These are phyloP conservation scores for Elymus sibiricus DNA, from an alignment of 176 grass and related monocot species.

Conservation along the genomic window DNA sequence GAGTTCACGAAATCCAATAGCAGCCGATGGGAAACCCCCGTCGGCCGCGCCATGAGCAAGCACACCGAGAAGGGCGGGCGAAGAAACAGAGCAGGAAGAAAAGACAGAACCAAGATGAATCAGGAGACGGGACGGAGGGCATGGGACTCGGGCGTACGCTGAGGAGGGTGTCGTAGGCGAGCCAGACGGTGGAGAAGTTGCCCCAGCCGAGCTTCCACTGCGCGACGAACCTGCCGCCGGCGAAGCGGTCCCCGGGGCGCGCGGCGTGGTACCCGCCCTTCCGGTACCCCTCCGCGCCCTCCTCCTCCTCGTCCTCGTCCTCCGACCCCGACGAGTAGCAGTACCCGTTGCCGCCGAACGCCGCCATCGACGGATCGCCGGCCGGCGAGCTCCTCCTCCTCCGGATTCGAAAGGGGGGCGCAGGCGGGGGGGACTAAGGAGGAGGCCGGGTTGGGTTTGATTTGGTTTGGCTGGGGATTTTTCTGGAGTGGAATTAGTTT, in stretches of 20 bases:
- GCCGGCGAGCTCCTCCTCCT: not conserved
- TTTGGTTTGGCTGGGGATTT: not conserved
- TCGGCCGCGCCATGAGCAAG: conserved; percentile 5
- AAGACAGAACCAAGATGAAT: not conserved
- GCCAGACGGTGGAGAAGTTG: conserved; percentile 98
- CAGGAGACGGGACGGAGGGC: not conserved
- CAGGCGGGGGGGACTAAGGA: not conserved
- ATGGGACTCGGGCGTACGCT: conserved; percentile 24
- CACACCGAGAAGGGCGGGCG: not conserved
- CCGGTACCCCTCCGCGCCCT: conserved; percentile 77
- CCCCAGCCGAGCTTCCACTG: conserved; percentile 98
- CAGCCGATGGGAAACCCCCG: not conserved
- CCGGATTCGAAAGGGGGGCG: conserved; percentile 23
- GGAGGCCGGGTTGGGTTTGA: not conserved
- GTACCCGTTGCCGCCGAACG: conserved; percentile 20
- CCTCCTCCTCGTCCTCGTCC: conserved; percentile 63
- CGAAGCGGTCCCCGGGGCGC: conserved; percentile 72
- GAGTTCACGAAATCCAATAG: not conserved
- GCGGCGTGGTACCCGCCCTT: conserved; percentile 94
- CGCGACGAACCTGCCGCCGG: conserved; percentile 72
- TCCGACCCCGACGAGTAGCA: conserved; percentile 45
- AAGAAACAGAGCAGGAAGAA: not conserved
- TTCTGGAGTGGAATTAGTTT: not conserved
- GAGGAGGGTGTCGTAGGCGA: conserved; percentile 83
- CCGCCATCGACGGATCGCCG: conserved; percentile 1